Evolutionary conservation across 169 alveolate genomes (phyloP), one percentile per base, ranked within the genome.

Genomic region (Cryptosporidium felis): DNA sequence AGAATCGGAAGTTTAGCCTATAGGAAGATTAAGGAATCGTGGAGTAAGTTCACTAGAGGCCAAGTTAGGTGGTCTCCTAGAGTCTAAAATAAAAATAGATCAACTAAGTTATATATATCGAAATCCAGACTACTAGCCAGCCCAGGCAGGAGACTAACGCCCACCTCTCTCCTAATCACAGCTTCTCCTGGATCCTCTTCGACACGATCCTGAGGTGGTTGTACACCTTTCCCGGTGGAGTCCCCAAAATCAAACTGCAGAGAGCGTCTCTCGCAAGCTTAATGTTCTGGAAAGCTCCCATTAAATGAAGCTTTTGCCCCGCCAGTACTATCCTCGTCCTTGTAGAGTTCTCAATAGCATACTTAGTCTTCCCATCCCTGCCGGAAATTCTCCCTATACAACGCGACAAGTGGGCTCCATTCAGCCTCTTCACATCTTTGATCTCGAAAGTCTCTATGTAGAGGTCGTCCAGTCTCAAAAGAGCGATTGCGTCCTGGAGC

Each of bases 331-430:
- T 96, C 80, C 99, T 96, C n/a, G 99, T 97, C 85, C 99, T 94
- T 0, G 99, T 98, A 16, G 99, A 97, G 89, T 98, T 98, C 82
- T 98, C 99, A 6, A 98, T 97, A 6, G 99, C 99, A 92, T 95
- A 95, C 92, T 97, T 97, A 26, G 99, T 98, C 89, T 96, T 96
- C 8, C 99, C 99, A 80, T 97, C 97, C 89, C 96, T 98, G 16
- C 99, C 99, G 59, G 99, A 96, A 60, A 98, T 96, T 1, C 96
- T 91, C 2, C 99, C 99, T 63, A 98, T 97, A 88, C 99, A 96
- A 82, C 99, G 94, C 3, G 99, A 95, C 44, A 97, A 92, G 88
- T 98, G 99, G 60, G 97, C 99, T 14, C 99, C 99, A 82, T 93
- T 95, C 62, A 98, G 93, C 40, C 97, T 95, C 90, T 98, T 97